These are phyloP conservation scores for Pseudozyma sp. DNA, from an alignment of 1,284 basidiomycete genomes.

Conservation along the genomic window DNA sequence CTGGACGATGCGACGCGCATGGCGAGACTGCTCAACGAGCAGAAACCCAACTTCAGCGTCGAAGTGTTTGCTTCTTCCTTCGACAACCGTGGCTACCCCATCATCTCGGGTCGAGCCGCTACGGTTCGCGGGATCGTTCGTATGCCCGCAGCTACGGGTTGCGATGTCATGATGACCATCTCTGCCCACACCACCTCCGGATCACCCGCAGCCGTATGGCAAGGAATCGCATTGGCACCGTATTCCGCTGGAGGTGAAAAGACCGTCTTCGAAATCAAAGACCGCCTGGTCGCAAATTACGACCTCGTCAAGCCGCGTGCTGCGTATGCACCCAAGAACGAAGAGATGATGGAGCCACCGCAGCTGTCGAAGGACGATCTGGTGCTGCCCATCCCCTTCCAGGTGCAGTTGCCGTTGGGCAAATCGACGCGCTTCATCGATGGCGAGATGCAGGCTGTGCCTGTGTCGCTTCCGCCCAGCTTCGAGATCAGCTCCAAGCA, in stretches of 20 bases:
- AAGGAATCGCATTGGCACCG: slow-evolving; percentile 57
- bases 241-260: slow-evolving; percentile 47
- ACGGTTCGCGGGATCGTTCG: slow-evolving; percentile 48
- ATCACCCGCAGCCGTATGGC: slow-evolving; percentile 60
- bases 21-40: slow-evolving; percentile 36
- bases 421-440: slow-evolving; percentile 57
- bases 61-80: slow-evolving; percentile 56
- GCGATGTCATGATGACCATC: slow-evolving; percentile 60
- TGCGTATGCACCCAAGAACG: slow-evolving; percentile 43
- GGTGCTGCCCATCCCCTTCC: slow-evolving; percentile 55
- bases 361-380: slow-evolving; percentile 46
- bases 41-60: slow-evolving; percentile 57
- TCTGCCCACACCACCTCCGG: slow-evolving; percentile 60
- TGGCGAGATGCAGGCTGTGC: slow-evolving; percentile 55
- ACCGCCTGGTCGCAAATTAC: slow-evolving; percentile 45
- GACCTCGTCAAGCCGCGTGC: slow-evolving; percentile 43
- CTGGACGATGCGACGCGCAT: slow-evolving; percentile 30
- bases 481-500: slow-evolving; percentile 61
- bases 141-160: slow-evolving; percentile 46
- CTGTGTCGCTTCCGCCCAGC: slow-evolving; percentile 59
- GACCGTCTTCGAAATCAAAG: slow-evolving; percentile 53
- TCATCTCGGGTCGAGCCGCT: slow-evolving; percentile 53
- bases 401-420: slow-evolving; percentile 57
- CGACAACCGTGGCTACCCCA: slow-evolving; percentile 58
- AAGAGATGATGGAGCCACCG: slow-evolving; percentile 46